phyloP scores from a whole-genome alignment of 306 rosid genomes.

The Fragaria vesca region DNA sequence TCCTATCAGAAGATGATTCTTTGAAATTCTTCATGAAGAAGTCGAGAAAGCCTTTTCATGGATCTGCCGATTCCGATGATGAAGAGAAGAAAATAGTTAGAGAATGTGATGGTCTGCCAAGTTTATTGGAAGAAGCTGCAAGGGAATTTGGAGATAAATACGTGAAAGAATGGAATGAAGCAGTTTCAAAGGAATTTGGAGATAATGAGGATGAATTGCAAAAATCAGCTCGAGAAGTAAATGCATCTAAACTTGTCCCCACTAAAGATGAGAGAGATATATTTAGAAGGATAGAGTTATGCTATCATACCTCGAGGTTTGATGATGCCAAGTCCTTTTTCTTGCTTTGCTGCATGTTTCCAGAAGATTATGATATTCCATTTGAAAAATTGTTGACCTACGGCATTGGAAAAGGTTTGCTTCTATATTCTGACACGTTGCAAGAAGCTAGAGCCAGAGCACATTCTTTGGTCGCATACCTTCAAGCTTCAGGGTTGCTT shows the following conservation, averaged over 20 bases:
- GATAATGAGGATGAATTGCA: not conserved
- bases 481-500: constrained; percentile 17
- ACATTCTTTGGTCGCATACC: not conserved
- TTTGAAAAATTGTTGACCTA: constrained; percentile 16
- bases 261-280: not conserved
- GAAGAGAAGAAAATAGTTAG: constrained; percentile 4
- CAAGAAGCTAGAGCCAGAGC: constrained; percentile 11
- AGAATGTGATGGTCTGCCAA: constrained; percentile 26
- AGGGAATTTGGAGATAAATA: constrained; percentile 24
- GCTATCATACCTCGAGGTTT: not conserved
- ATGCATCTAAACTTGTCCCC: not conserved
- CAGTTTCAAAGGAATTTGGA: not conserved
- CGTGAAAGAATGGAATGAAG: constrained; percentile 8
- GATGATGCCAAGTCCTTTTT: constrained; percentile 4
- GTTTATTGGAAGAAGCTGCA: constrained; percentile 18
- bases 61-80: not conserved
- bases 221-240: not conserved
- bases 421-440: not conserved
- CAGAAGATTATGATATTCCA: constrained; percentile 8
- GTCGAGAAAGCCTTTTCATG: not conserved
- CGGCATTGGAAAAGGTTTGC: constrained; percentile 14
- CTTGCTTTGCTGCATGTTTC: constrained; percentile 26
- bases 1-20: constrained; percentile 11
- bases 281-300: not conserved
- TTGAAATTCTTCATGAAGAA: constrained; percentile 13